Conservation (phyloP, 257 asterid species). For the Solanum virginianum region DNA sequence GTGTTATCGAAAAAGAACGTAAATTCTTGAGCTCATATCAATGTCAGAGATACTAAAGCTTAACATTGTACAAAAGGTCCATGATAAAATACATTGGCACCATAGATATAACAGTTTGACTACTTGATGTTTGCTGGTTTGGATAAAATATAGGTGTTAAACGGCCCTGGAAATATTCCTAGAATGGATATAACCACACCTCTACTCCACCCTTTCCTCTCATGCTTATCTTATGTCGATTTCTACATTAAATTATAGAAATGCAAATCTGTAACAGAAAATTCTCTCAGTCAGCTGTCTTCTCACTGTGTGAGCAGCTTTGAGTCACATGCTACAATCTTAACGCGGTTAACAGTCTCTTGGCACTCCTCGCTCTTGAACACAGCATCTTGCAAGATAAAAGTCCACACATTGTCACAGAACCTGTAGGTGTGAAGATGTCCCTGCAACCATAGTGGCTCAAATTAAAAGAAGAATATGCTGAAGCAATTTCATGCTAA, state of each 20-base stretch:
- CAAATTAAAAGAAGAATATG: not conserved
- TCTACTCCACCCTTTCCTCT: not conserved
- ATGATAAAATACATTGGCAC: not conserved
- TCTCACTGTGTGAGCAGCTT: constrained; percentile 74
- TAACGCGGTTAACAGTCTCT: constrained; percentile 52
- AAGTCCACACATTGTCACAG: constrained; percentile 96
- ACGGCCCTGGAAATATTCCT: constrained; percentile 4
- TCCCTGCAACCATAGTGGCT: constrained; percentile 38
- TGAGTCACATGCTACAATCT: constrained; percentile 90
- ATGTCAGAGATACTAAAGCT: not conserved
- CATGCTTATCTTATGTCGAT: not conserved
- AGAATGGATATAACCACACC: not conserved
- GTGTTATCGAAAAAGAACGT: not conserved
- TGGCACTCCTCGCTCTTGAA: constrained; percentile 73
- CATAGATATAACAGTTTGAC: not conserved
- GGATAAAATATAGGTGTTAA: not conserved
- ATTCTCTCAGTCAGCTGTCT: not conserved
- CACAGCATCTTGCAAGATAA: constrained; percentile 76
- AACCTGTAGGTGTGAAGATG: constrained; percentile 94
- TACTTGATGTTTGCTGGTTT: not conserved
- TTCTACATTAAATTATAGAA: constrained; percentile 3
- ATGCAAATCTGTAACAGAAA: constrained; percentile 1
- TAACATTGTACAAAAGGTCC: not conserved
- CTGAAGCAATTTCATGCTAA: not conserved
- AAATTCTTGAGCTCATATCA: not conserved